These are phyloP conservation scores for Pythium coloratum DNA, from an alignment of 352 stramenopile genomes.

Conservation along the genomic window DNA sequence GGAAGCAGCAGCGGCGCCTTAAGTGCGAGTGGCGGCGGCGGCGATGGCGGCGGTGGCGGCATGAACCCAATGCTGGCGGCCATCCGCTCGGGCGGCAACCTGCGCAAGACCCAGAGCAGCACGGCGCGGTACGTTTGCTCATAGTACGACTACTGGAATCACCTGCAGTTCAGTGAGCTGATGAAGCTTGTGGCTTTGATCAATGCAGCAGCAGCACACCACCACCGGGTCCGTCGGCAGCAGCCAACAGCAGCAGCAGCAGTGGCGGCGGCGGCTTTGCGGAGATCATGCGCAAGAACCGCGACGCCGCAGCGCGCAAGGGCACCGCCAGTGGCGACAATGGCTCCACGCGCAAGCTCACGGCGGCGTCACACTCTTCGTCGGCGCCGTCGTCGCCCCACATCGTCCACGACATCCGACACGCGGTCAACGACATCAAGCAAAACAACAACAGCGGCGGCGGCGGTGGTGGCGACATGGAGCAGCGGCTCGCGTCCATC, in stretches of 20 bases:
- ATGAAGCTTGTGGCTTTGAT: background rate
- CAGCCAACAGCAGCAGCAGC: constrained; percentile 10
- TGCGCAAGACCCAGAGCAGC: constrained; percentile 49
- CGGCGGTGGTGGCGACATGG: constrained; percentile 29
- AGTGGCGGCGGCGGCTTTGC: constrained; percentile 62
- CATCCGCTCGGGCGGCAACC: constrained; percentile 68
- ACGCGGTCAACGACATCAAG: constrained; percentile 6
- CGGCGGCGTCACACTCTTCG: constrained; percentile 23
- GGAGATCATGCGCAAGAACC: constrained; percentile 90
- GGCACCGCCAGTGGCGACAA: constrained; percentile 21
- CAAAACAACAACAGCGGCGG: background rate
- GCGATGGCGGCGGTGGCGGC: constrained; percentile 36
- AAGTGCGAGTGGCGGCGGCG: background rate
- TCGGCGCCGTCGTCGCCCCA: constrained; percentile 64
- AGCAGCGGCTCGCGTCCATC: constrained; percentile 70
- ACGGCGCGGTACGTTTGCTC: constrained; percentile 28
- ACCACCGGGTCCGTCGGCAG: constrained; percentile 24
- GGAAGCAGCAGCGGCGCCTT: background rate
- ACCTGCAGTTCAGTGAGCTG: background rate
- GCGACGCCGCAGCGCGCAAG: constrained; percentile 74
- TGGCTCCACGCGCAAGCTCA: background rate
- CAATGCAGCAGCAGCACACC: constrained; percentile 23
- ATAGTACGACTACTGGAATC: too few species aligned
- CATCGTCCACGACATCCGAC: constrained; percentile 15
- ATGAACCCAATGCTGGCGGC: constrained; percentile 73